Percentiles rank a stretch among this genome's conserved stretches.
These are phyloP conservation scores for Pseudotsuga menziesii DNA, from an alignment of 75 land plant genomes.

Conservation along the genomic window DNA sequence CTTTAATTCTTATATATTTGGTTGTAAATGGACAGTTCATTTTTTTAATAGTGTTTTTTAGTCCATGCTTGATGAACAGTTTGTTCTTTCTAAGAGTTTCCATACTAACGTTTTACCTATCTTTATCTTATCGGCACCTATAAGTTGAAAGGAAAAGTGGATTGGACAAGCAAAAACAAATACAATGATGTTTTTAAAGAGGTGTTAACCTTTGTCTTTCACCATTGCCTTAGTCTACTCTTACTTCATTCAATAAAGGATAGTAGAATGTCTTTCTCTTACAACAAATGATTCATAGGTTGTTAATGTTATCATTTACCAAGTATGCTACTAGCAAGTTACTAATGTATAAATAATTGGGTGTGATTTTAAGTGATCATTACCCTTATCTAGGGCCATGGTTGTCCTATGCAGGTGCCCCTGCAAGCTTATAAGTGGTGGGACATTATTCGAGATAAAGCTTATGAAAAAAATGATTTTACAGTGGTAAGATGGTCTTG, in stretches of 20 bases:
- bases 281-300: background rate
- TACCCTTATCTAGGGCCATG: background rate
- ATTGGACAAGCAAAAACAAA: background rate
- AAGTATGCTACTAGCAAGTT: background rate
- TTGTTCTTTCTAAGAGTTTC: background rate
- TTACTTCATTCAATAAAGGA: too few relatives aligned
- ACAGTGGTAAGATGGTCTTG: constrained; percentile 97
- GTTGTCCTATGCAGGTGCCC: background rate
- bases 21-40: background rate
- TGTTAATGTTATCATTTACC: background rate
- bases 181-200: constrained; percentile 3
- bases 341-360: background rate
- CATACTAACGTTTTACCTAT: background rate
- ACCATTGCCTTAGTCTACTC: background rate
- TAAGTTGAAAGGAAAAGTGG: background rate
- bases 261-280: background rate
- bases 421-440: constrained; percentile 53
- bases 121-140: background rate
- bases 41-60: background rate
- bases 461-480: constrained; percentile 46
- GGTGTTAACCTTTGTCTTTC: background rate
- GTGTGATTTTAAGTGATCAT: background rate
- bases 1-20: background rate
- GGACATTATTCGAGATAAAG: constrained; percentile 61
- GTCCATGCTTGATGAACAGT: background rate